Conservation (phyloP, 2,329 filamentous ascomycete genomes). For the Lasiodiplodia sp. region DNA sequence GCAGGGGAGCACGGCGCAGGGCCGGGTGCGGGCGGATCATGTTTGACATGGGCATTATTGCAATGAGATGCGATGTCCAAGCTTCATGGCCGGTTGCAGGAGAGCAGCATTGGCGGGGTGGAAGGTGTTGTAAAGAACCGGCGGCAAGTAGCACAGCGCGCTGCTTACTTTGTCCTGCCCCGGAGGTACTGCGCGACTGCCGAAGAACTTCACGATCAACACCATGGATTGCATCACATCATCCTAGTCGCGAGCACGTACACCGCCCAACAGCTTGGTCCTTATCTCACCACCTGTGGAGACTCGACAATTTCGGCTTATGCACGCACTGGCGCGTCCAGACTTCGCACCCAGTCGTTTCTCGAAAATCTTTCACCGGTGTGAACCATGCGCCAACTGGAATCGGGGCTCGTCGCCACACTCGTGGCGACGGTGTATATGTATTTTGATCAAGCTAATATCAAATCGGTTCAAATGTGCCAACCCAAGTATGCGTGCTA, state of each 20-base stretch:
- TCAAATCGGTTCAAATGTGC: conserved; percentile 2
- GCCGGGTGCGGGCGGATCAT: conserved; percentile 26
- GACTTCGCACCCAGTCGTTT: background rate
- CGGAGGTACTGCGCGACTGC: conserved; percentile 15
- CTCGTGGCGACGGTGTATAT: conserved; percentile 6
- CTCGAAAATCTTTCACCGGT: background rate
- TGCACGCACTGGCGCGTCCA: conserved; percentile 3
- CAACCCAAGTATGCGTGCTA: conserved; percentile 21
- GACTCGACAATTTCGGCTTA: conserved; percentile 10
- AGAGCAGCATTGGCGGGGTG: conserved; percentile 2
- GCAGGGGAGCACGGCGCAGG: conserved; percentile 20
- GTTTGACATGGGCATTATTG: conserved; percentile 23
- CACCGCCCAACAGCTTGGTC: conserved; percentile 12
- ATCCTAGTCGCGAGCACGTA: conserved; percentile 13
- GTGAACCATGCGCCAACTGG: background rate
- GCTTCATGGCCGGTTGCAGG: conserved; percentile 26
- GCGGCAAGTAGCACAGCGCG: background rate
- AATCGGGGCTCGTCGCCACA: background rate
- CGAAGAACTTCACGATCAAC: conserved; percentile 20
- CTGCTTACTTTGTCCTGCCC: conserved; percentile 1
- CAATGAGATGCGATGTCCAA: conserved; percentile 3
- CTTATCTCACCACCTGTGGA: conserved; percentile 25
- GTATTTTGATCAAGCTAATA: background rate
- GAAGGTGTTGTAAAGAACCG: background rate
- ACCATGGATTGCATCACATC: conserved; percentile 27